Evolutionary conservation across 768 basidiomycete species (phyloP), one percentile per base, ranked within the genome.

Genomic region (Phanerochaete carnosa): DNA sequence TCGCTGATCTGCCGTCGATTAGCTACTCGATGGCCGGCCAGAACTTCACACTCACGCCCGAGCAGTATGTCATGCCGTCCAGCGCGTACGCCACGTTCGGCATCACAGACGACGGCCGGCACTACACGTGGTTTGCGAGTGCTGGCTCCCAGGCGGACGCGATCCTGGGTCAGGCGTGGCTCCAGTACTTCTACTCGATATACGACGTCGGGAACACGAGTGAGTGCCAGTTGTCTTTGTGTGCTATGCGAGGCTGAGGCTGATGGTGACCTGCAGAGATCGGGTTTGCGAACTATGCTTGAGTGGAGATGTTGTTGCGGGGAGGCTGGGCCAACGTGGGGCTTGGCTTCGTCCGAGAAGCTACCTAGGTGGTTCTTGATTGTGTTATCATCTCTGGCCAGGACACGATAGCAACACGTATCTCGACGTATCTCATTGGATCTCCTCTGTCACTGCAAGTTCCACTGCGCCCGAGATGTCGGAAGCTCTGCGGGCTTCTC

Each of bases 171-270:
- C 54, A 61, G 47, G 56, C 45, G 23, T 55, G 37, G 25, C 22
- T 61, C 22, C 54, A 61, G 45, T 28, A 50, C 46, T 32, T 55
- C 19, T 61, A 61, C 55, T 47, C 60, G 19, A 55, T 46, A 2
- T 61, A 61, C 51, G 60, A 61, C 29, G 33, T 54, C 15, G 30
- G 13, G 22, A 35, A 35, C 11, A 54, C 30, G 9, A 29, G 52
- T 54, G 23, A 5, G 52, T 33, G 28, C 33, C 6, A 12, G 11
- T 19, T 43, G 39, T 19, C 8, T 43, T 19, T 8, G n/a, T n/a
- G n/a, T n/a, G n/a, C 39, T 43, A 19, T 43, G 11, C 11, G 11
- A 43, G 8, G 11, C 39, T 12, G 33, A 12, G 16, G 16, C 39
- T 43, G 39, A 43, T 43, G 39, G 39, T 43, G 5, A 8, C 13